Base-by-base conservation (phyloP, 805 yeast species). In the Kodamaea neixiangensis region DNA sequence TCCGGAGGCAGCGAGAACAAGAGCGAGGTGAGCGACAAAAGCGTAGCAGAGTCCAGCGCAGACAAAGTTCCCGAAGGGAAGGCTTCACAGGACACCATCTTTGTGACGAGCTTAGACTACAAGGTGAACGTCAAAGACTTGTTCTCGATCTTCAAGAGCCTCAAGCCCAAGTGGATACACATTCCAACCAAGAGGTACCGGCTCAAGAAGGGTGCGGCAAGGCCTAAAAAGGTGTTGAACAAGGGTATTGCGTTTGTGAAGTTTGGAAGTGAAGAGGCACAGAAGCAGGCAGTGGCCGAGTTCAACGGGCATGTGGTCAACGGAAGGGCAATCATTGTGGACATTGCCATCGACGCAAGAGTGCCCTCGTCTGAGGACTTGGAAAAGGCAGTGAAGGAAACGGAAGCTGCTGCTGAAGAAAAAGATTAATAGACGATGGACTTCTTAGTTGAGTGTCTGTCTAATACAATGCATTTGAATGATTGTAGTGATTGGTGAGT, bases 241-340 rank as follows among this genome's bases (percentile, higher is more conserved):
- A 81, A 80, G 62, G 91, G 91, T 40, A 81, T 80, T 65, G 88
- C 86, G 3, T 81, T 86, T 62, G 80, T 83, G 55, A 79, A 79
- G 56, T 82, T 85, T 57, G 75, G 80, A 46, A 70, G 77, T 52
- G 81, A 83, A 57, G 87, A 80, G 46, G 76, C 77, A 42, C 96
- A 89, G 61, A 69, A 78, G 61, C 72, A 75, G 64, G 97, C 96
- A n/a, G 81, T 89, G 53, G 82, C 76, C 34, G 80, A 82, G 61
- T 83, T 84, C 67, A 78, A 86, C 56, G 96, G 90, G 48, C 77
- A 76, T 61, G 78, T 76, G 47, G 71, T 86, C 58, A 81, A 81
- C 54, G 96, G 87, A 46, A 80, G 88, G 66, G 76, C 75, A 46
- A 71, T 91, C 52, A 71, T 78, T 43, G 89, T 87, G 52, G 86